These are phyloP conservation scores for Aspergillus fructus DNA, from an alignment of 2,329 filamentous ascomycete species.

Conservation along the genomic window DNA sequence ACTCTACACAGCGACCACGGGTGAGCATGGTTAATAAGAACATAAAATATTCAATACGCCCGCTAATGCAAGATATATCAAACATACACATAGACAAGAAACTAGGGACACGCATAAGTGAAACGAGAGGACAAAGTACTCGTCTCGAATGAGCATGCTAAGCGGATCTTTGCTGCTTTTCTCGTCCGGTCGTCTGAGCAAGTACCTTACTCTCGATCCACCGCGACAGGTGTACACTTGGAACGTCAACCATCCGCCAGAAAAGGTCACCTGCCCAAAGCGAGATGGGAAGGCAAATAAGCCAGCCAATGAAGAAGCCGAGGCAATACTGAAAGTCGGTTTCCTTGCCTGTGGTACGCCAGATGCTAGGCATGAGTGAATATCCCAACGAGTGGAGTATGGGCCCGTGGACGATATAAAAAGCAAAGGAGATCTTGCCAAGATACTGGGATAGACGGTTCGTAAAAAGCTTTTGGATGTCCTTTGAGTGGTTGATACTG, in stretches of 20 bases:
- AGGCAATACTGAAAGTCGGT: conserved; percentile 39
- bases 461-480: conserved; percentile 43
- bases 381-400: conserved; percentile 46
- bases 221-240: conserved; percentile 50
- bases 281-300: conserved; percentile 40
- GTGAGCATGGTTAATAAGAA: background rate
- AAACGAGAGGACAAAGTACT: background rate
- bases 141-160: conserved; percentile 8
- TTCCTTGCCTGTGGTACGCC: conserved; percentile 40
- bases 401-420: conserved; percentile 50
- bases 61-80: conserved; percentile 9
- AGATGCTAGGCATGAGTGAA: conserved; percentile 43
- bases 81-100: background rate
- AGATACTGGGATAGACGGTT: conserved; percentile 45
- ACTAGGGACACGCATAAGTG: background rate
- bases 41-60: conserved; percentile 3
- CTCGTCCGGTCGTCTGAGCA: conserved; percentile 18
- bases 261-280: conserved; percentile 61
- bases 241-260: conserved; percentile 57
- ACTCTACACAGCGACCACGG: background rate
- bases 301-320: conserved; percentile 41
- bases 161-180: conserved; percentile 8
- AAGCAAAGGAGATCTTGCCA: conserved; percentile 48
- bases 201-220: conserved; percentile 46
- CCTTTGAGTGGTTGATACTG: conserved; percentile 41